phyloP scores from a whole-genome alignment of 352 stramenopile genomes.

The Globisporangium okanoganense region DNA sequence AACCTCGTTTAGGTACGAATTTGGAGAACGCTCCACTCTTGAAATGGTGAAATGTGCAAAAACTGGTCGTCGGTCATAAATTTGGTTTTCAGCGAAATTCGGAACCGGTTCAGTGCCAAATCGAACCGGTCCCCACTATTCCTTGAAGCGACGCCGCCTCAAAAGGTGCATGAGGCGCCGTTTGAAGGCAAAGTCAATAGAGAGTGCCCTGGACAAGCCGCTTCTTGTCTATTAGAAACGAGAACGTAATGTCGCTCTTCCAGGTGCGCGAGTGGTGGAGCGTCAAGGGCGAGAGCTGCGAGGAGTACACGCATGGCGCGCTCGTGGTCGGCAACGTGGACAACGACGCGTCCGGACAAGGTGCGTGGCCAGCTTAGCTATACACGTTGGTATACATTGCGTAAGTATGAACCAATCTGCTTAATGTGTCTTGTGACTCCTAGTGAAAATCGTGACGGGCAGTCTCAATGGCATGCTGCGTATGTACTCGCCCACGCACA shows the following conservation, averaged over 20 bases:
- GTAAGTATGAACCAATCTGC: too few species aligned
- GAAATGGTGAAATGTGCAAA: background rate
- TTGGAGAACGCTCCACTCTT: too few species aligned
- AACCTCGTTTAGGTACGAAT: too few species aligned
- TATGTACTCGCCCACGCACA: conserved; percentile 76
- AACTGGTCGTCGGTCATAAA: too few species aligned
- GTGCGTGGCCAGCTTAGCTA: conserved; percentile 19
- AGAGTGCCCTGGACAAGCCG: background rate
- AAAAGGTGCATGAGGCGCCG: background rate
- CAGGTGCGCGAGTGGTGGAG: conserved; percentile 88
- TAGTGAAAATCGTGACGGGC: conserved; percentile 88
- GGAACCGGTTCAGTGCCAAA: background rate
- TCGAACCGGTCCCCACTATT: background rate
- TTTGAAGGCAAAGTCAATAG: background rate
- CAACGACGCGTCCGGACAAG: conserved; percentile 61
- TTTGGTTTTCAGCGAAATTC: too few species aligned
- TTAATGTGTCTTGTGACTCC: background rate
- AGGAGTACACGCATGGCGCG: conserved; percentile 79
- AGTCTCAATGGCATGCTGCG: conserved; percentile 84
- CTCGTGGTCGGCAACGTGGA: conserved; percentile 86
- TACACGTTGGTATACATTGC: too few species aligned
- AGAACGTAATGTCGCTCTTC: conserved; percentile 82
- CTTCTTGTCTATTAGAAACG: background rate
- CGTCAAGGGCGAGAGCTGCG: conserved; percentile 56
- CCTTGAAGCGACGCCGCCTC: background rate